Evolutionary conservation across 495 filamentous ascomycete genomes (phyloP), one percentile per base, ranked within the genome.

Genomic region (Podospora australis): DNA sequence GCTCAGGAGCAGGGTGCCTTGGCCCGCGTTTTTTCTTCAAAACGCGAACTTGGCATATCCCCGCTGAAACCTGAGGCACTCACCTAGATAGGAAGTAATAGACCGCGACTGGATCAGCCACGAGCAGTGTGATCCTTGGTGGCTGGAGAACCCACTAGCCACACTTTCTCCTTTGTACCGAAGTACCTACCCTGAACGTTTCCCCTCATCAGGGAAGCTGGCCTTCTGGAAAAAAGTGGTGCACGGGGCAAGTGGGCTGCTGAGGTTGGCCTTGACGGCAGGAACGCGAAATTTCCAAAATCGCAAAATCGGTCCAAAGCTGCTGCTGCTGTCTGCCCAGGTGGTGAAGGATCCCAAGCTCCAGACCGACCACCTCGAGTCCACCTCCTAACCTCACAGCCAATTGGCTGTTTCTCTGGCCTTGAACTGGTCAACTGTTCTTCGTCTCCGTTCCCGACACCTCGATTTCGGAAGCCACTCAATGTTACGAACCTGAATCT

Each of bases 21-120:
- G n/a, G 49, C 53, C 55, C 63, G 63, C 60, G 57, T 63, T 63
- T 63, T 59, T 59, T 47, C 50, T 51, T 55, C 51, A 39, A 8
- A n/a, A 22, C 6, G 20, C 30, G n/a, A n/a, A n/a, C n/a, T n/a
- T n/a, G n/a, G n/a, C n/a, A n/a, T n/a, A n/a, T n/a, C n/a, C n/a
- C n/a, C n/a, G n/a, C n/a, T n/a, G n/a, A n/a, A n/a, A n/a, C n/a
- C n/a, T n/a, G n/a, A n/a, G n/a, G n/a, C n/a, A n/a, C n/a, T n/a
- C n/a, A n/a, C n/a, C n/a, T n/a, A n/a, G n/a, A n/a, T n/a, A n/a
- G n/a, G n/a, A n/a, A n/a, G n/a, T n/a, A n/a, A n/a, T n/a, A n/a
- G n/a, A n/a, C n/a, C n/a, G n/a, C n/a, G n/a, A n/a, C n/a, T n/a
- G n/a, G n/a, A n/a, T n/a, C n/a, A n/a, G n/a, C n/a, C n/a, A n/a